Evolutionary conservation across 495 filamentous ascomycete species (phyloP).

Genomic region (Annulohypoxylon bovei): DNA sequence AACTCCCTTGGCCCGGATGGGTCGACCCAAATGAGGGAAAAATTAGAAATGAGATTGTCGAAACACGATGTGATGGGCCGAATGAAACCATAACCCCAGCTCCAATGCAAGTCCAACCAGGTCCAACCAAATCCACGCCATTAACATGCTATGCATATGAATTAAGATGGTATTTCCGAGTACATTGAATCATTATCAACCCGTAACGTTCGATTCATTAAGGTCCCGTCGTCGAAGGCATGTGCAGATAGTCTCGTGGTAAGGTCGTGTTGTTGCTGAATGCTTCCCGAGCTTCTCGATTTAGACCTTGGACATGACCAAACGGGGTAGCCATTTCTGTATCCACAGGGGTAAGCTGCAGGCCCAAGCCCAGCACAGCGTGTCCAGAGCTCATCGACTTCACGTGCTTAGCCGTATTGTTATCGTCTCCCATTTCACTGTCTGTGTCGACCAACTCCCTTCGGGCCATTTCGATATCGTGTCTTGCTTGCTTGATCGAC

Average conservation of each 20-base stretch:
- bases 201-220: slow-evolving; percentile 25
- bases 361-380: slow-evolving; percentile 49
- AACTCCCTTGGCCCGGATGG: slow-evolving; percentile 39
- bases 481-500: slow-evolving; percentile 59
- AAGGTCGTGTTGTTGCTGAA: slow-evolving; percentile 24
- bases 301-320: slow-evolving; percentile 16
- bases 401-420: slow-evolving; percentile 44
- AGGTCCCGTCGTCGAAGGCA: slow-evolving; percentile 9
- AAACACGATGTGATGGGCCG: slow-evolving; percentile 21
- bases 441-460: slow-evolving; percentile 46
- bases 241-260: slow-evolving; percentile 29
- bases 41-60: slow-evolving; percentile 14
- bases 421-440: slow-evolving; percentile 31
- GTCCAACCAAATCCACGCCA: slow-evolving; percentile 31
- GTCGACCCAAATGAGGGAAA: slow-evolving; percentile 17
- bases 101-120: slow-evolving; percentile 29
- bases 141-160: slow-evolving; percentile 28
- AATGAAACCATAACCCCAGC: slow-evolving; percentile 32
- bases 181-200: slow-evolving; percentile 14
- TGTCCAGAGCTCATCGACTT: slow-evolving; percentile 53
- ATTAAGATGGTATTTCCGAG: slow-evolving; percentile 19
- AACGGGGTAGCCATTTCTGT: slow-evolving; percentile 42
- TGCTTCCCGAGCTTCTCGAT: slow-evolving; percentile 27
- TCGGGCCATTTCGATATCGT: slow-evolving; percentile 65
- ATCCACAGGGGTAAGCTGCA: slow-evolving; percentile 54